Evolutionary conservation across 108 stramenopile genomes (phyloP).

Genomic region (Stephanodiscus minutulus): DNA sequence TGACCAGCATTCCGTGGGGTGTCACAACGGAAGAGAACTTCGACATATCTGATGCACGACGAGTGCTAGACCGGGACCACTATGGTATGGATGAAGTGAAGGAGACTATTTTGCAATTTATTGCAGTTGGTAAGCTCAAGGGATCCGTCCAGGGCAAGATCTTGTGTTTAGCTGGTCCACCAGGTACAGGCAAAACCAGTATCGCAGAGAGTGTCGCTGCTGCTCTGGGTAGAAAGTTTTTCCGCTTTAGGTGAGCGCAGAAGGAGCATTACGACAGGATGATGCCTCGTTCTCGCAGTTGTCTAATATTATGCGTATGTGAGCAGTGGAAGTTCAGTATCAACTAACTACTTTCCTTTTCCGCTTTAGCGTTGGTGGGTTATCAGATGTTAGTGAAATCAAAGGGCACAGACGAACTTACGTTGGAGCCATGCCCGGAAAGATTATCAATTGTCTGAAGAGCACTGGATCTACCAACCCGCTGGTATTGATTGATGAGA

Average conservation of each 20-base stretch:
- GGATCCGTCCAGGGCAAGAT: conserved; percentile 95
- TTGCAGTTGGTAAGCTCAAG: conserved; percentile 95
- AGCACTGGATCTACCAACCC: conserved; percentile 86
- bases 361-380: conserved; percentile 96
- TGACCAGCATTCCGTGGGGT: conserved; percentile 94
- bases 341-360: too few species aligned
- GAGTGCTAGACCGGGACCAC: conserved; percentile 90
- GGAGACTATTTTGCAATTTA: conserved; percentile 96
- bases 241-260: conserved; percentile 95
- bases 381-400: conserved; percentile 94
- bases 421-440: conserved; percentile 98
- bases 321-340: too few species aligned
- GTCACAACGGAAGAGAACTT: conserved; percentile 84
- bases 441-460: conserved; percentile 95
- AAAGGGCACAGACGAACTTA: conserved; percentile 99
- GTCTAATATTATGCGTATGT: too few species aligned
- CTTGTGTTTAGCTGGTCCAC: conserved; percentile 93
- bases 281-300: too few species aligned
- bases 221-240: conserved; percentile 93
- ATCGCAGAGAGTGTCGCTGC: conserved; percentile 94
- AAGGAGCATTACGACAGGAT: too few species aligned
- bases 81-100: conserved; percentile 97
- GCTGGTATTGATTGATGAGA: conserved; percentile 96
- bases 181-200: conserved; percentile 78
- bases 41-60: conserved; percentile 76